Base-by-base conservation (phyloP, 2,329 filamentous ascomycete genomes). In the Lasiodiplodia hormozganensis region DNA sequence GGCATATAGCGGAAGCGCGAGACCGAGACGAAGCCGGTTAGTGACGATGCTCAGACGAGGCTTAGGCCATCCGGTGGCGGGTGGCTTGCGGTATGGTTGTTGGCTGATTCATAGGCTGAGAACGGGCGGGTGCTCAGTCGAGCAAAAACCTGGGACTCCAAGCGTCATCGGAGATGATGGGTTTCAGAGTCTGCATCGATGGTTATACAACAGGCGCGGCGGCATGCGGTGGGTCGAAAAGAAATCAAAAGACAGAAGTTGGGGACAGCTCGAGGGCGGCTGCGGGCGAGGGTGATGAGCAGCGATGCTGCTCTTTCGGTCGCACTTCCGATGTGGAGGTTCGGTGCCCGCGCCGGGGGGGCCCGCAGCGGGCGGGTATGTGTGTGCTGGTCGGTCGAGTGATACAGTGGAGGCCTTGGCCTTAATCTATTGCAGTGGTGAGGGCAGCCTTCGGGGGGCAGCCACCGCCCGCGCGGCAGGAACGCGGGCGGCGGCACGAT, bases 351-450 rank as follows among this genome's bases (percentile, higher is more conserved):
- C 31, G 54, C 23, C 36, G 23, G 28, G 8, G 23, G 23, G 57
- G 36, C 31, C 38, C 34, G 57, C 51, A 53, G 25, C 51, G 6
- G 53, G 53, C 18, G 28, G 52, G 40, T 18, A 18, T 34, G 40
- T 18, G 38, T 31, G 60, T 64, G 60, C 18, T 62, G 71, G 72
- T 72, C 69, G 71, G 72, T 72, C 69, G 71, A 74, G 36, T 58
- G 68, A 69, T 71, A 72, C 70, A 72, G 68, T 62, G 62, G 67
- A 53, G 69, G 70, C 72, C 75, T 75, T 74, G 75, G 72, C 67
- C 6, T 72, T 65, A 75, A 75, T 75, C 72, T 73, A 51, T 51
- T 25, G 58, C 25, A 23, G 28, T 38, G 43, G 68, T 69, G 71
- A 68, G 49, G 71, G 64, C 64, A 68, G 73, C 69, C 70, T 34